These are phyloP conservation scores for Phycomyces blakesleeanus DNA, from an alignment of 192 early-diverging fungal genomes.

Conservation along the genomic window DNA sequence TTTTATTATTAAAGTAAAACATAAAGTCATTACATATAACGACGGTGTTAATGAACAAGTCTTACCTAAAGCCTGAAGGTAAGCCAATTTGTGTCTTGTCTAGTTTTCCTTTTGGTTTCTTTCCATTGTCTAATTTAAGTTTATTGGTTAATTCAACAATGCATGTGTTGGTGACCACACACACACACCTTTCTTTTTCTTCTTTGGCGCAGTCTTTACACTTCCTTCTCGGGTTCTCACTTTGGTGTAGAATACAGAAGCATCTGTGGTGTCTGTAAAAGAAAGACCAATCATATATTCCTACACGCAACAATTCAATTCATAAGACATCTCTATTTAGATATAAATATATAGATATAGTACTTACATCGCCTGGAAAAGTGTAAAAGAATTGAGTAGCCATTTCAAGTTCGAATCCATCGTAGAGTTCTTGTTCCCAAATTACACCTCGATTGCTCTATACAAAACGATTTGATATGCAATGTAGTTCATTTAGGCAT, in stretches of 20 bases:
- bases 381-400: constrained; percentile 67
- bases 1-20: too few relatives aligned
- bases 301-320: constrained; percentile 16
- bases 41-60: background rate
- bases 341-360: too few relatives aligned
- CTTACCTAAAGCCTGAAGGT: constrained; percentile 47
- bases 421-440: constrained; percentile 82
- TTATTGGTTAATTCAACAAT: background rate
- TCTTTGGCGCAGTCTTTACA: constrained; percentile 13
- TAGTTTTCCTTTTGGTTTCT: constrained; percentile 48
- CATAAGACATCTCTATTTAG: background rate
- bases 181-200: constrained; percentile 41
- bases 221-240: constrained; percentile 47
- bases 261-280: constrained; percentile 66
- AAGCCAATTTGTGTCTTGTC: constrained; percentile 59
- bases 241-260: constrained; percentile 60
- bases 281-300: constrained; percentile 66
- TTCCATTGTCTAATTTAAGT: constrained; percentile 19
- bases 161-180: constrained; percentile 14
- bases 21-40: too few relatives aligned
- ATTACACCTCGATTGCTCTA: constrained; percentile 55
- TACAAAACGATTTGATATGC: background rate
- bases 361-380: constrained; percentile 62
- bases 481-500: background rate
- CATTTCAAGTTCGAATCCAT: constrained; percentile 61